Evolutionary conservation across 257 asterid genomes (phyloP).

Genomic region (Solanum chaucha): DNA sequence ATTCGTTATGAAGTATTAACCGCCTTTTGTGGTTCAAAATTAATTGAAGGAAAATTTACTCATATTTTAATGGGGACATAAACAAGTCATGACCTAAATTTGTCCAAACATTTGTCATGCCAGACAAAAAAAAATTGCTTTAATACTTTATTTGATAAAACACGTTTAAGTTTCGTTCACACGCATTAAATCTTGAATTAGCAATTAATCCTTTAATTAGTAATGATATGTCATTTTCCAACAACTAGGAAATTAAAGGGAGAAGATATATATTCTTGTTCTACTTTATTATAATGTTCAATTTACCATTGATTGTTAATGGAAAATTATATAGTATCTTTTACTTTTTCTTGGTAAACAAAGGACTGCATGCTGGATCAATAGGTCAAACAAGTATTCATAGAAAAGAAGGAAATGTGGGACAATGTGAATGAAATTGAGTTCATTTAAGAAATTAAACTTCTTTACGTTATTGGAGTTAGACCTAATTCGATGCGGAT

Average conservation of each 20-base stretch:
- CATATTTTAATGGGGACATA: neutral
- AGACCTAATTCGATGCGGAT: neutral
- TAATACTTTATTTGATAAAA: constrained; percentile 1
- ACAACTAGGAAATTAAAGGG: neutral
- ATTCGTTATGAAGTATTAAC: neutral
- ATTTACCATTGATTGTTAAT: neutral
- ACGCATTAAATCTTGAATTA: neutral
- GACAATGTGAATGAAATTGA: neutral
- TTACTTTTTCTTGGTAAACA: neutral
- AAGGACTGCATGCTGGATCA: neutral
- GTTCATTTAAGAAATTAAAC: neutral
- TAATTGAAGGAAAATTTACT: neutral
- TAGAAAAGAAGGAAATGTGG: neutral
- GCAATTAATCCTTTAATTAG: neutral
- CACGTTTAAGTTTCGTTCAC: neutral
- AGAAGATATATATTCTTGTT: neutral
- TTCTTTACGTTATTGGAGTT: too few relatives aligned
- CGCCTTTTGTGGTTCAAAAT: neutral
- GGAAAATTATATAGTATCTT: neutral
- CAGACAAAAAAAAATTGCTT: neutral
- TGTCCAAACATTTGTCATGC: neutral
- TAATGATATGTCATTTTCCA: neutral
- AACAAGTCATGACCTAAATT: neutral
- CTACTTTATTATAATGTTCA: neutral
- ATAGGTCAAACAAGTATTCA: neutral